These are phyloP conservation scores for Pyronema domesticum DNA, from an alignment of 495 filamentous ascomycete genomes.

Conservation along the genomic window DNA sequence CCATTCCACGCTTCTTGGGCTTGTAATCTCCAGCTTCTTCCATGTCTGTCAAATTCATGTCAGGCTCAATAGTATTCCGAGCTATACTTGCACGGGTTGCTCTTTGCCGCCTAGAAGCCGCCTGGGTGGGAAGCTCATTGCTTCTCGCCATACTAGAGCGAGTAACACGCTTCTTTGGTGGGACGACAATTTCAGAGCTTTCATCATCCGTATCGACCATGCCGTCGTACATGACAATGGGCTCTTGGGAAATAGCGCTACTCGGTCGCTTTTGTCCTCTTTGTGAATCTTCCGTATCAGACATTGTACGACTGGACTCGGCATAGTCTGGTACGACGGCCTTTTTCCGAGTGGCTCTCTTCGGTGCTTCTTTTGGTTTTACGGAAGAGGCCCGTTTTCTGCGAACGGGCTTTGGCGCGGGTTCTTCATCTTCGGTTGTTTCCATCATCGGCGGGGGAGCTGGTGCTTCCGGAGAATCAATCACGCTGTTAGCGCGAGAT, in stretches of 20 bases:
- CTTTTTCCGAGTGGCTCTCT: constrained; percentile 35
- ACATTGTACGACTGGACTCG: background rate
- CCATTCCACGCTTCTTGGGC: background rate
- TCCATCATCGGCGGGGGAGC: background rate
- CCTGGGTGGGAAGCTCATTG: constrained; percentile 14
- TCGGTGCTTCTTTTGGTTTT: constrained; percentile 28
- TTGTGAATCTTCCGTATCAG: background rate
- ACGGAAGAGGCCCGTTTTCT: background rate
- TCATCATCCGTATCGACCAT: constrained; percentile 10
- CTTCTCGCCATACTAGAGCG: constrained; percentile 24
- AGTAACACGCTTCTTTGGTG: constrained; percentile 49
- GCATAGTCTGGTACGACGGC: constrained; percentile 25
- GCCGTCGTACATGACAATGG: constrained; percentile 18
- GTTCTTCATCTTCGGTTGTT: constrained; percentile 7
- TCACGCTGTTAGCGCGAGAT: background rate
- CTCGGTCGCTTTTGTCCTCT: constrained; percentile 19
- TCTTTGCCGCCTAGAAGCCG: constrained; percentile 6
- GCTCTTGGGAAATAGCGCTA: constrained; percentile 5
- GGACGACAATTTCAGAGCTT: constrained; percentile 4
- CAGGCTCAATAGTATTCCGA: constrained; percentile 4
- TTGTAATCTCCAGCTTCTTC: background rate
- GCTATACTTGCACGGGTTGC: constrained; percentile 24
- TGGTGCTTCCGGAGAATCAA: background rate
- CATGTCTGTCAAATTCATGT: background rate
- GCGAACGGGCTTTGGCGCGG: background rate